These are phyloP conservation scores for Cyberlindnera xishuangbannaensis DNA, from an alignment of 805 yeast species.

Conservation along the genomic window DNA sequence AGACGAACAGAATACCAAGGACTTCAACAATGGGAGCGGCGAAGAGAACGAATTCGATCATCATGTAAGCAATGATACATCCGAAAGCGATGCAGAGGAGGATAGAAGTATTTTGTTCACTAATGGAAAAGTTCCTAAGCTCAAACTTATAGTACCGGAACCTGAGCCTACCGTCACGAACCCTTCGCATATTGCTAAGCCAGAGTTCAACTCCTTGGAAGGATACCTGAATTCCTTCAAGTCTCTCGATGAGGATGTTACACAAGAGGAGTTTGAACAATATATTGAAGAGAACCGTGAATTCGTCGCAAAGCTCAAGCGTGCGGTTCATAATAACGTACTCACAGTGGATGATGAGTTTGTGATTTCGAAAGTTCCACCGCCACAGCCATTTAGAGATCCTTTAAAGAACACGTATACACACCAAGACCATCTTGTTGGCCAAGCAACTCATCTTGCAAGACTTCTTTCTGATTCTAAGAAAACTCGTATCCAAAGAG, in stretches of 20 bases:
- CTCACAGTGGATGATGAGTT: constrained; percentile 40
- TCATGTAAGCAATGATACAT: constrained; percentile 14
- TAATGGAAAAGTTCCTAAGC: constrained; percentile 16
- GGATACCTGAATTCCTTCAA: constrained; percentile 50
- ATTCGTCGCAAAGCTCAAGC: constrained; percentile 37
- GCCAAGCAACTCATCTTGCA: constrained; percentile 71
- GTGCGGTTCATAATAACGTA: constrained; percentile 40
- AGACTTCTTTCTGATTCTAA: constrained; percentile 63
- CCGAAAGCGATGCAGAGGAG: constrained; percentile 18
- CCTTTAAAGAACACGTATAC: constrained; percentile 42
- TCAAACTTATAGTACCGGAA: constrained; percentile 27
- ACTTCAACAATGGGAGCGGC: background rate
- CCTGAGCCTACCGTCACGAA: constrained; percentile 50
- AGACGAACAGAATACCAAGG: background rate
- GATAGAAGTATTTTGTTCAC: constrained; percentile 4
- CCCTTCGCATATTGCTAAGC: constrained; percentile 50
- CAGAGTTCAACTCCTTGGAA: constrained; percentile 37
- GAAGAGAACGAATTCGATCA: constrained; percentile 5
- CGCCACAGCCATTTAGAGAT: constrained; percentile 42
- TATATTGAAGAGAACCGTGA: constrained; percentile 48
- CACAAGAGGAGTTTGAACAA: constrained; percentile 54
- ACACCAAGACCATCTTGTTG: constrained; percentile 65
- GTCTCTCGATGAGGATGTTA: constrained; percentile 55
- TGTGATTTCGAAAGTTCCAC: constrained; percentile 31
- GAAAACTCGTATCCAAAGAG: constrained; percentile 56